phyloP scores from a whole-genome alignment of 1,139 yeast genomes.

The Candida albicans region DNA sequence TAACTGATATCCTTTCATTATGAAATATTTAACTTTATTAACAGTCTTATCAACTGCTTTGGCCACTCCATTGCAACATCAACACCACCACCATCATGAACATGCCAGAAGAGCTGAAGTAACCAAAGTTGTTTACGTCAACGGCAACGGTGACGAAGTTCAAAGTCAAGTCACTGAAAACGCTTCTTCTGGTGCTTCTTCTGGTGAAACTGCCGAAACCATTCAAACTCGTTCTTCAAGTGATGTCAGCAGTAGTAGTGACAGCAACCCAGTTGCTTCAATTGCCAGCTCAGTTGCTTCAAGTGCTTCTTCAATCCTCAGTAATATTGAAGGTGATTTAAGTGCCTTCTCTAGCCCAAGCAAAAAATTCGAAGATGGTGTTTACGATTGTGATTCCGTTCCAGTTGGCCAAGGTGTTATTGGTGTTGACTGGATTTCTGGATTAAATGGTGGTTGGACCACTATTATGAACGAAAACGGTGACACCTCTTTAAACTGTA shows the following conservation, averaged over 20 bases:
- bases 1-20: neutral
- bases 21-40: constrained; percentile 16
- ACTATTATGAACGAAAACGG: constrained; percentile 55
- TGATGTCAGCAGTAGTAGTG: neutral
- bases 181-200: neutral
- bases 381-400: constrained; percentile 69
- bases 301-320: constrained; percentile 22
- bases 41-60: constrained; percentile 24
- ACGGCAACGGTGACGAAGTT: constrained; percentile 54
- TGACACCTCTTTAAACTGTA: constrained; percentile 65
- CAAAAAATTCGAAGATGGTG: constrained; percentile 75
- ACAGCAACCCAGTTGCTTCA: constrained; percentile 9
- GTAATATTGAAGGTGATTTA: constrained; percentile 56
- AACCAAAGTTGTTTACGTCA: constrained; percentile 79
- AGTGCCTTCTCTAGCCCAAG: constrained; percentile 53
- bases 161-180: constrained; percentile 12
- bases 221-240: constrained; percentile 9
- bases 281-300: constrained; percentile 17
- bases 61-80: constrained; percentile 35
- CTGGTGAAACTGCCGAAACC: constrained; percentile 6
- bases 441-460: constrained; percentile 76
- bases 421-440: constrained; percentile 50
- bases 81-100: constrained; percentile 46
- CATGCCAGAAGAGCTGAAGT: constrained; percentile 67
- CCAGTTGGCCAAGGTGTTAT: constrained; percentile 93